Evolutionary conservation across 2,329 filamentous ascomycete species (phyloP).

Genomic region (Sclerotinia sclerotiorum): DNA sequence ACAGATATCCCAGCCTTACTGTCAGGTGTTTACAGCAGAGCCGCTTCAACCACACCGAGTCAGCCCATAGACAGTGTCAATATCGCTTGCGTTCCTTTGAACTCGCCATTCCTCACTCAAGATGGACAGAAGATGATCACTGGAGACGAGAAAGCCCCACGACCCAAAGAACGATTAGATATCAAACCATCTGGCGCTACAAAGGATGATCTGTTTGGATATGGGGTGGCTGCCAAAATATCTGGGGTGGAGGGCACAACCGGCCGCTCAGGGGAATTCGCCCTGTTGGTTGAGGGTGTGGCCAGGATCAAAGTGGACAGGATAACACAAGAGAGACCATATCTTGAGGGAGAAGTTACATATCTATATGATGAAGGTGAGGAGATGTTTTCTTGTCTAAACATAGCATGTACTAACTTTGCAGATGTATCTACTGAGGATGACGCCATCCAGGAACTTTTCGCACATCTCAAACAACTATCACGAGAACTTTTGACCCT

Average conservation of each 20-base stretch:
- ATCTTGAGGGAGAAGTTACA: constrained; percentile 78
- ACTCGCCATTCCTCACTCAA: constrained; percentile 68
- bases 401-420: constrained; percentile 25
- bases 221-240: constrained; percentile 79
- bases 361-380: constrained; percentile 69
- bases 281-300: constrained; percentile 82
- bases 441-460: constrained; percentile 66
- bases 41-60: constrained; percentile 64
- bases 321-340: constrained; percentile 74
- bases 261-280: constrained; percentile 64
- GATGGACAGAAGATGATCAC: constrained; percentile 76
- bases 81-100: constrained; percentile 84
- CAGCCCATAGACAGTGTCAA: constrained; percentile 67
- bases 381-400: constrained; percentile 30
- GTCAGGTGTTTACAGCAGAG: constrained; percentile 77
- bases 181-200: constrained; percentile 59
- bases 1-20: constrained; percentile 87
- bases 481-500: constrained; percentile 85
- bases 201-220: constrained; percentile 75
- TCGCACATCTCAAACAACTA: constrained; percentile 77
- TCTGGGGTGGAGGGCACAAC: constrained; percentile 74
- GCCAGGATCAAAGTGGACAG: constrained; percentile 74
- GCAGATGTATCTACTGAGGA: constrained; percentile 50
- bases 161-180: constrained; percentile 40
- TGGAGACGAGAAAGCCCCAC: constrained; percentile 52